Conservation (phyloP, 2,329 filamentous ascomycete species). For the Hansfordia pulvinata region DNA sequence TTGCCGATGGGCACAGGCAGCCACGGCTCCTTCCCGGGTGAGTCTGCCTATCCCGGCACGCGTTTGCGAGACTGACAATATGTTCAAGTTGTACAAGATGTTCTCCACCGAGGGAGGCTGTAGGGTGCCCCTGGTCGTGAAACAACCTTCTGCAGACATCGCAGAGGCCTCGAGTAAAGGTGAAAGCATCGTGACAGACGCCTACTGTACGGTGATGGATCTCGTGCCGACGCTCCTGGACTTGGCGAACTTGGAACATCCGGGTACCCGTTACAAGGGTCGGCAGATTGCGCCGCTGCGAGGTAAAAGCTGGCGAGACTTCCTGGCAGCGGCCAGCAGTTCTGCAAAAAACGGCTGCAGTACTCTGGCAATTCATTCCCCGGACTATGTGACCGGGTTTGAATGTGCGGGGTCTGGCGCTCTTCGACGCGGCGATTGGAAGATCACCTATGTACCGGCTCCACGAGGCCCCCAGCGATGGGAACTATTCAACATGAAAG, state of each 20-base stretch:
- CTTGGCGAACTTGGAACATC: conserved; percentile 28
- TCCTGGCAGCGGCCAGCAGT: not conserved
- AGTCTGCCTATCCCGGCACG: too few species aligned
- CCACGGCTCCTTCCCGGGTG: too few species aligned
- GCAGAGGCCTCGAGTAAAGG: too few species aligned
- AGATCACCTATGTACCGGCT: conserved; percentile 15
- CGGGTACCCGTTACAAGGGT: conserved; percentile 20
- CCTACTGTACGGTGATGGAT: conserved; percentile 37
- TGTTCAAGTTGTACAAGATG: conserved; percentile 14
- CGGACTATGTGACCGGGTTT: conserved; percentile 14
- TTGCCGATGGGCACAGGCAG: conserved; percentile 31
- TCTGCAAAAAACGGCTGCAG: conserved; percentile 23
- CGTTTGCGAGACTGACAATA: too few species aligned
- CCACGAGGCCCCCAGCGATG: conserved; percentile 15
- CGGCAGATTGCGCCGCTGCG: conserved; percentile 36
- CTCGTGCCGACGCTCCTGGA: conserved; percentile 32
- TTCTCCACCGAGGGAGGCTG: conserved; percentile 34
- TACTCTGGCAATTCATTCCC: too few species aligned
- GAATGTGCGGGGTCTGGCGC: conserved; percentile 20
- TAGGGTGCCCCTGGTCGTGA: conserved; percentile 30
- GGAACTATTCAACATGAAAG: conserved; percentile 18
- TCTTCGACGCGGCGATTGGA: conserved; percentile 20
- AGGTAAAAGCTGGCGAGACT: conserved; percentile 26
- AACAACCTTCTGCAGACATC: too few species aligned
- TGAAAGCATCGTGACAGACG: too few species aligned